phyloP scores from a whole-genome alignment of 306 rosid genomes.

The Malus fusca region DNA sequence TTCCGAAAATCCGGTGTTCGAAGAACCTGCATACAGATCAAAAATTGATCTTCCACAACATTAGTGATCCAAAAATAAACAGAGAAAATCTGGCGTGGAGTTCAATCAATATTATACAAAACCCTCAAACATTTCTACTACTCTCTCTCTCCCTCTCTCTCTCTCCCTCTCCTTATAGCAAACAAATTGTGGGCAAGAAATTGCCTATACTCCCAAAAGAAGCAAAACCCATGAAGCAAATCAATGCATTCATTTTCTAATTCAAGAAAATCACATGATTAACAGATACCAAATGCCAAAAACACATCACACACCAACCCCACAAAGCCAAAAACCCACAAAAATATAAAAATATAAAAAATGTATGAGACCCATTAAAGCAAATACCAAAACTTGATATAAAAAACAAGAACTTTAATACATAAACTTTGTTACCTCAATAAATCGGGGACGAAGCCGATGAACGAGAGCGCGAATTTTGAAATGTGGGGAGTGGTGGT shows the following conservation, averaged over 20 bases:
- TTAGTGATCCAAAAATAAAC: background rate
- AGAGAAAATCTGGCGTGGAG: background rate
- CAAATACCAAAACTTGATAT: background rate
- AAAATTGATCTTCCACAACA: background rate
- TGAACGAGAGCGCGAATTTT: slow-evolving; percentile 16
- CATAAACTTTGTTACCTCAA: slow-evolving; percentile 6
- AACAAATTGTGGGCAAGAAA: background rate
- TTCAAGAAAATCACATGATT: background rate
- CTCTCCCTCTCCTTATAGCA: background rate
- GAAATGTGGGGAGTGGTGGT: background rate
- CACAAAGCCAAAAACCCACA: too few relatives aligned
- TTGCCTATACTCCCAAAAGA: background rate
- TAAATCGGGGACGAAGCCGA: slow-evolving; percentile 17
- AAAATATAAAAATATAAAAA: background rate
- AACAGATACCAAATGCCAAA: background rate
- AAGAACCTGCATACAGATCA: slow-evolving; percentile 33
- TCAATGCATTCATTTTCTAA: background rate
- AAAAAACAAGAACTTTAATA: background rate
- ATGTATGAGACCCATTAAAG: background rate
- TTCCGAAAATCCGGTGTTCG: slow-evolving; percentile 50
- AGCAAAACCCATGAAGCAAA: background rate
- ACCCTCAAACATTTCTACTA: background rate
- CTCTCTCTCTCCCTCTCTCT: too few relatives aligned
- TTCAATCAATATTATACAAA: too few relatives aligned
- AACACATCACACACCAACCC: background rate